These are phyloP conservation scores for Neurospora sp. DNA, from an alignment of 2,329 filamentous ascomycete species.

Conservation along the genomic window DNA sequence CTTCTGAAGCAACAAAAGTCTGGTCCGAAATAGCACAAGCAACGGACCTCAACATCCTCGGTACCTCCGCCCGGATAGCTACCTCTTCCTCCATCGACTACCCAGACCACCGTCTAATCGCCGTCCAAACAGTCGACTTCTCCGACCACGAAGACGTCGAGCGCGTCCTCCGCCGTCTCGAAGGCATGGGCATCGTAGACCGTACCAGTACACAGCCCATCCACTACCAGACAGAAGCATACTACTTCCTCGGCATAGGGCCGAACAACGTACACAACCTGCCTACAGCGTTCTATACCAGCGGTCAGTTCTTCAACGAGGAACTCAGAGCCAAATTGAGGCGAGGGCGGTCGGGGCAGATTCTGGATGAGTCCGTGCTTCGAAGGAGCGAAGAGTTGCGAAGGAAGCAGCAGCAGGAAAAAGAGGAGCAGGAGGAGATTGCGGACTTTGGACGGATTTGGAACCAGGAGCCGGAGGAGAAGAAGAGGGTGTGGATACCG, in stretches of 20 bases:
- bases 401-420: not conserved
- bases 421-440: not conserved
- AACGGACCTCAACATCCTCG: not conserved
- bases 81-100: not conserved
- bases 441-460: not conserved
- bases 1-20: not conserved
- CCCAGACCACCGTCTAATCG: not conserved
- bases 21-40: not conserved
- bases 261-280: not conserved
- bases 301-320: not conserved
- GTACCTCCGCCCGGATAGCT: not conserved
- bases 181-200: not conserved
- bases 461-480: not conserved
- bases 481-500: constrained; percentile 8
- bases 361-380: not conserved
- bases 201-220: not conserved
- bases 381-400: not conserved
- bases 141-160: not conserved
- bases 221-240: not conserved
- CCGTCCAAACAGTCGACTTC: not conserved
- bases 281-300: not conserved
- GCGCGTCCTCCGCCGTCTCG: not conserved
- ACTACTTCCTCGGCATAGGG: not conserved
- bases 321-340: not conserved
- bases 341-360: not conserved